phyloP scores from a whole-genome alignment of 78 protist species.

The Cavenderia fasciculata region DNA sequence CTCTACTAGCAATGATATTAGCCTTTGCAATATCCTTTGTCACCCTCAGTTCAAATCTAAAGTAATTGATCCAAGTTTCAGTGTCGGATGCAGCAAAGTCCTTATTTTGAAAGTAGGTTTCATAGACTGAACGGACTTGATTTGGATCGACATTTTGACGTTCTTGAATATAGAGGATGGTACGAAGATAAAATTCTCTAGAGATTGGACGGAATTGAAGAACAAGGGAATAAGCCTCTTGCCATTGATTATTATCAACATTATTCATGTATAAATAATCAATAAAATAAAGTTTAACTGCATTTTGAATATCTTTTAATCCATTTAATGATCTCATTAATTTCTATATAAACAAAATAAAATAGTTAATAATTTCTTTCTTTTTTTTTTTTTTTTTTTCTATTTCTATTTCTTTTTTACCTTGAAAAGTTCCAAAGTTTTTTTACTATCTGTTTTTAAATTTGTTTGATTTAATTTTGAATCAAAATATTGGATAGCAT shows the following conservation, averaged over 20 bases:
- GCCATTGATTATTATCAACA: not conserved
- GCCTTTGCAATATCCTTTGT: constrained; percentile 34
- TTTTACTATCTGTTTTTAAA: not conserved
- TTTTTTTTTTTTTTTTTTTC: too few species aligned
- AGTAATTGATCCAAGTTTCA: constrained; percentile 45
- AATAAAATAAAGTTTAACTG: constrained; percentile 18
- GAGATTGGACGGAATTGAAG: constrained; percentile 38
- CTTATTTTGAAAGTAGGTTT: constrained; percentile 20
- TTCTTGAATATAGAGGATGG: constrained; percentile 45
- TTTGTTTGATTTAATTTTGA: not conserved
- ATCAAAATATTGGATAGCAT: not conserved
- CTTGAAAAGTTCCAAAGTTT: constrained; percentile 14
- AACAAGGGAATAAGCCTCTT: not conserved
- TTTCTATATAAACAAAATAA: constrained; percentile 13
- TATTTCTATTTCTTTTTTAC: too few species aligned
- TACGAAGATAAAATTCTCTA: constrained; percentile 10
- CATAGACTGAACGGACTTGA: constrained; percentile 48
- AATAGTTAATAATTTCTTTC: too few species aligned
- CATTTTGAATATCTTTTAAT: not conserved
- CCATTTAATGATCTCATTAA: constrained; percentile 22
- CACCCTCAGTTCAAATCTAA: constrained; percentile 22
- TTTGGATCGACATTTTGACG: not conserved
- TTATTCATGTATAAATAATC: constrained; percentile 32
- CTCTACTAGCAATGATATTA: constrained; percentile 40
- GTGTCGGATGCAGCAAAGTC: not conserved